A percentile compares a stretch with the other conserved stretches of the same genome.
phyloP scores from a whole-genome alignment of 257 asterid species.

The Leonotis leonurus region DNA sequence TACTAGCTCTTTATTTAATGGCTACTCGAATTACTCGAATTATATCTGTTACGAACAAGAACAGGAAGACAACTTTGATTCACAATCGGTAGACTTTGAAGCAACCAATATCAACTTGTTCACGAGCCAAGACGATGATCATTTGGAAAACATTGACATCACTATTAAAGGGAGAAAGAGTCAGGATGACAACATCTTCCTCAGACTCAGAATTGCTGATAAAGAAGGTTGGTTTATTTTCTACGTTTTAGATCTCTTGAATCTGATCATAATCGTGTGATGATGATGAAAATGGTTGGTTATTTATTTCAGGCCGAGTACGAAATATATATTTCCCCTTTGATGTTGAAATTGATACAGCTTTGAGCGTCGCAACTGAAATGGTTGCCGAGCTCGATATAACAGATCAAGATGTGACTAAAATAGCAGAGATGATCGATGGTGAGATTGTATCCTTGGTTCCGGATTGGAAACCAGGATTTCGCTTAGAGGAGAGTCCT shows the following conservation, averaged over 20 bases:
- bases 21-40: conserved; percentile 40
- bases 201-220: conserved; percentile 75
- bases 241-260: neutral
- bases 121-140: conserved; percentile 44
- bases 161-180: conserved; percentile 57
- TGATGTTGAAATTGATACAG: conserved; percentile 63
- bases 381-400: conserved; percentile 88
- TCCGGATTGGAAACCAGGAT: conserved; percentile 66
- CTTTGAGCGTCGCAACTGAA: conserved; percentile 70
- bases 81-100: conserved; percentile 37
- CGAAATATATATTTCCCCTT: conserved; percentile 83
- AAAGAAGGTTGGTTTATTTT: conserved; percentile 52
- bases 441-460: conserved; percentile 60
- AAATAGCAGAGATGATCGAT: conserved; percentile 79
- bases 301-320: conserved; percentile 48
- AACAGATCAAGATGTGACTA: conserved; percentile 69
- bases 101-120: conserved; percentile 47
- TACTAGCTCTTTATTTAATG: conserved; percentile 39
- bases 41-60: conserved; percentile 44
- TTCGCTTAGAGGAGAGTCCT: conserved; percentile 32
- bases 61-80: conserved; percentile 36
- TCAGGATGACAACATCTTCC: conserved; percentile 59
- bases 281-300: neutral
- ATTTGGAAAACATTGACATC: conserved; percentile 44
- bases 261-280: neutral